phyloP scores from a whole-genome alignment of 2,329 filamentous ascomycete genomes.

The Ophiocordyceps polyrhachis-furcata region DNA sequence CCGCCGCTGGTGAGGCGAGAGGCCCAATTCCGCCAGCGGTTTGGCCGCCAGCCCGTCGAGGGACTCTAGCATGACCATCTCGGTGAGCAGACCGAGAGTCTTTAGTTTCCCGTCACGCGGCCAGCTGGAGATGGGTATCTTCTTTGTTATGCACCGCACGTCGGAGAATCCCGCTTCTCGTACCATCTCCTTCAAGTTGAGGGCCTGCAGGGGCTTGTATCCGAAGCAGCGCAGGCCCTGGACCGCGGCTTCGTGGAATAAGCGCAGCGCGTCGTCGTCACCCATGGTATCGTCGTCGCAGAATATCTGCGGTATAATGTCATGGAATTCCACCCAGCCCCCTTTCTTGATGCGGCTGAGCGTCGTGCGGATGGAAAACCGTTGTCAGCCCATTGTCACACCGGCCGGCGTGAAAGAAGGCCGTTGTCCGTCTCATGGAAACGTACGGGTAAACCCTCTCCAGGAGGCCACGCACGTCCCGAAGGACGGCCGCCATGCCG shows the following conservation, averaged over 20 bases:
- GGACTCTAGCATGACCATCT: conserved; percentile 20
- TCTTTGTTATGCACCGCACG: conserved; percentile 21
- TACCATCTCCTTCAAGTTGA: conserved; percentile 17
- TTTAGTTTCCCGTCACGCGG: conserved; percentile 19
- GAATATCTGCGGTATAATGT: conserved; percentile 14
- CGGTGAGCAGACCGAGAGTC: conserved; percentile 24
- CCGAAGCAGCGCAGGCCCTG: conserved; percentile 17
- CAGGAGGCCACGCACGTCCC: conserved; percentile 30
- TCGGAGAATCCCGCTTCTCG: conserved; percentile 24
- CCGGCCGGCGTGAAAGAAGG: too few species aligned
- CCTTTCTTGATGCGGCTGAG: conserved; percentile 21
- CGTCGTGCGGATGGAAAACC: too few species aligned
- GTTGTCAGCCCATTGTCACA: not conserved
- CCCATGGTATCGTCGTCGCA: not conserved
- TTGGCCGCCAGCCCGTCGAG: conserved; percentile 23
- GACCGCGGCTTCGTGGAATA: conserved; percentile 14
- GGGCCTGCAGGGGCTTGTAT: conserved; percentile 17
- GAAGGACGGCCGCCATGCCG: conserved; percentile 29
- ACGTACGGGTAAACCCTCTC: conserved; percentile 15
- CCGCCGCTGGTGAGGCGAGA: conserved; percentile 15
- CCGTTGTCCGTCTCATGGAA: not conserved
- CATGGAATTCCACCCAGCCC: conserved; percentile 33
- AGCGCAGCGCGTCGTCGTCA: conserved; percentile 6
- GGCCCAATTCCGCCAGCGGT: conserved; percentile 19
- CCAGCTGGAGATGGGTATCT: conserved; percentile 28